A percentile compares a stretch with the other conserved stretches of the same genome.
phyloP scores from a whole-genome alignment of 768 basidiomycete genomes.

The Mycena leptocephala region DNA sequence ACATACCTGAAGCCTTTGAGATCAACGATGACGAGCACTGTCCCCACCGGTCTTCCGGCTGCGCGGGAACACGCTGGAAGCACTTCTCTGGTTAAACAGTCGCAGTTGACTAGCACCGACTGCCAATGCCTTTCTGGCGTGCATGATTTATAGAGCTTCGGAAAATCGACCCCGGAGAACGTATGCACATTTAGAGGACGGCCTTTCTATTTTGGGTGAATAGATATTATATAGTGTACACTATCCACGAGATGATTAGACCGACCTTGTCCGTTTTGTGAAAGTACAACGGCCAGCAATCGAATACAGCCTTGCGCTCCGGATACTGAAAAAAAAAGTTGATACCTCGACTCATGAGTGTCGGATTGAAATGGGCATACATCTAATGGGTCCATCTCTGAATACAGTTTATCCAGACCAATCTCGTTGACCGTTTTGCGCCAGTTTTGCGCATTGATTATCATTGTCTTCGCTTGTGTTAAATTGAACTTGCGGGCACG shows the following conservation, averaged over 20 bases:
- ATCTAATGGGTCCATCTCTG: slow-evolving; percentile 77
- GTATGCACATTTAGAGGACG: slow-evolving; percentile 81
- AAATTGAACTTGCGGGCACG: slow-evolving; percentile 79
- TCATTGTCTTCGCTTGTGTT: slow-evolving; percentile 74
- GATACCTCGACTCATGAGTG: neutral
- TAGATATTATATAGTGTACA: neutral
- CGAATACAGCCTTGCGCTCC: slow-evolving; percentile 77
- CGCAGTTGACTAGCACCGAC: slow-evolving; percentile 75
- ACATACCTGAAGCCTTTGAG: slow-evolving; percentile 80
- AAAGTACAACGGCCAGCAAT: slow-evolving; percentile 86
- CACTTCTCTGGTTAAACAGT: slow-evolving; percentile 76
- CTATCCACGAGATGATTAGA: neutral
- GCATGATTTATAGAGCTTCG: slow-evolving; percentile 70
- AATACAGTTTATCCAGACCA: slow-evolving; percentile 78
- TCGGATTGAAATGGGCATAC: slow-evolving; percentile 56
- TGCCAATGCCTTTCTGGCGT: slow-evolving; percentile 77
- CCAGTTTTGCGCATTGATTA: slow-evolving; percentile 79
- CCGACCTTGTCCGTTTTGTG: slow-evolving; percentile 87
- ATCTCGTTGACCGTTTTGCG: slow-evolving; percentile 73
- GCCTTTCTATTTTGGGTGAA: slow-evolving; percentile 64
- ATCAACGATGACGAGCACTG: slow-evolving; percentile 78
- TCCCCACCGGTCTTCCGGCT: slow-evolving; percentile 66
- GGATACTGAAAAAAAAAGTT: slow-evolving; percentile 66
- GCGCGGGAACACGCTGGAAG: slow-evolving; percentile 76
- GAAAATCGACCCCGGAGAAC: slow-evolving; percentile 73